phyloP scores from a whole-genome alignment of 2,329 filamentous ascomycete species.

The Teratosphaeria epicoccoides region DNA sequence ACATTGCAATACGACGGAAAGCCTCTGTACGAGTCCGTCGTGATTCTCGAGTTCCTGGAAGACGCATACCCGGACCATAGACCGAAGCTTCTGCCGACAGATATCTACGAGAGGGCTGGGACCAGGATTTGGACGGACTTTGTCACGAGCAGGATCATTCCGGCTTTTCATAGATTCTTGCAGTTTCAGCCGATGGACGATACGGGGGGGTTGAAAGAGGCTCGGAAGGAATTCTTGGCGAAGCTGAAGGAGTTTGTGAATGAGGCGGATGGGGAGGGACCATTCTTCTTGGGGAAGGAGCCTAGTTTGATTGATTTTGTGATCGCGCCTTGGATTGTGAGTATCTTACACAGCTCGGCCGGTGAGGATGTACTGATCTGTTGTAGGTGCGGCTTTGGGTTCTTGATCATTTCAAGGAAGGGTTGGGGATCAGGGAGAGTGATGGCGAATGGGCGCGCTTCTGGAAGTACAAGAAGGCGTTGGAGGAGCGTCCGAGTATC shows the following conservation, averaged over 20 bases:
- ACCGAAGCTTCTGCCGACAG: constrained; percentile 46
- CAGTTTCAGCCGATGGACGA: constrained; percentile 36
- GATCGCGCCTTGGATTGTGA: constrained; percentile 60
- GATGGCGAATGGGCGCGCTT: constrained; percentile 54
- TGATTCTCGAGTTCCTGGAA: constrained; percentile 67
- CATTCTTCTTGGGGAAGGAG: constrained; percentile 55
- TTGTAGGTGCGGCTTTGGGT: constrained; percentile 49
- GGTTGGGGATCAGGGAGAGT: constrained; percentile 38
- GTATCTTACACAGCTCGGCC: neutral
- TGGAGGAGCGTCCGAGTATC: constrained; percentile 51
- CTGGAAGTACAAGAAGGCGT: constrained; percentile 52
- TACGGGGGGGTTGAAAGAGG: constrained; percentile 35
- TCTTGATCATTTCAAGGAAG: constrained; percentile 63
- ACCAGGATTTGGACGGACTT: constrained; percentile 67
- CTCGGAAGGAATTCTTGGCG: constrained; percentile 47
- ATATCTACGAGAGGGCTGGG: constrained; percentile 54
- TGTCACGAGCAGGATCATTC: constrained; percentile 55
- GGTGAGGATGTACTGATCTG: neutral
- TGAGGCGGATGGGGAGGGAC: constrained; percentile 52
- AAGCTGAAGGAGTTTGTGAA: constrained; percentile 50
- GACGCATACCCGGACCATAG: constrained; percentile 50
- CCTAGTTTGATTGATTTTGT: constrained; percentile 61
- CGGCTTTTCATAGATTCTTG: constrained; percentile 55
- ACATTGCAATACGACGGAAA: constrained; percentile 49
- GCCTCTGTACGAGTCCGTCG: constrained; percentile 60